Base-by-base conservation (phyloP, 495 filamentous ascomycete genomes). In the Cairneyella variabilis region DNA sequence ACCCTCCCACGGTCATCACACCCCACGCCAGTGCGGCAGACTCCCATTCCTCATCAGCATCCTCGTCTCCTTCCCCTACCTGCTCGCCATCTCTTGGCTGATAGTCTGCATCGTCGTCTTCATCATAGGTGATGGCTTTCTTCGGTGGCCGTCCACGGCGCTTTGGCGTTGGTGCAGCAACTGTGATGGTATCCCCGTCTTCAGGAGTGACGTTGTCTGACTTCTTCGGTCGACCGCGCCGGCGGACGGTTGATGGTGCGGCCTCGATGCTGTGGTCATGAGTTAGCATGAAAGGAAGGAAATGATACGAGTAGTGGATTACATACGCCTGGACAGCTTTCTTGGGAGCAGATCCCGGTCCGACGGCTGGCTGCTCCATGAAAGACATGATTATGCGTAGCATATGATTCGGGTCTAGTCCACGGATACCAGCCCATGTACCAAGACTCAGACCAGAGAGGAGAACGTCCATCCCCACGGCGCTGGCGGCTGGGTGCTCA, bases 371-470 rank as follows among this genome's bases (percentile, higher is more conserved):
- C 21, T 65, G 58, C 8, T 45, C 52, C 4, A 41, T 34, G 10
- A 20, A 17, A 11, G 30, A 25, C 26, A 39, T 45, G 28, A 55
- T 48, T 21, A 18, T 37, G 12, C 26, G 38, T 41, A 64, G 56
- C 54, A 82, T 74, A 45, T 69, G 64, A 25, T 63, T 51, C 0
- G 69, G 60, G 56, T 79, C 71, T 7, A 72, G 62, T 10, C 73
- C 69, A 11, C 78, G 66, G 5, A 75, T 66, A n/a, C 73, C 76
- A 8, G 72, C 68, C 79, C 79, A 83, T 0, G 75, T 41, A 3
- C 76, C 72, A 2, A 83, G 63, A 57, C 76, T 78, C 3, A 80
- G 45, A 5, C 67, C 64, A 37, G 65, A 75, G n/a, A 81, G 64
- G 1, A 81, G 55, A 0, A 77, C 76, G 59, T 82, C 79, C 54